A percentile compares a stretch with the other conserved stretches of the same genome.
Evolutionary conservation across 805 yeast genomes (phyloP).

Genomic region (Monosporozyma servazzii): DNA sequence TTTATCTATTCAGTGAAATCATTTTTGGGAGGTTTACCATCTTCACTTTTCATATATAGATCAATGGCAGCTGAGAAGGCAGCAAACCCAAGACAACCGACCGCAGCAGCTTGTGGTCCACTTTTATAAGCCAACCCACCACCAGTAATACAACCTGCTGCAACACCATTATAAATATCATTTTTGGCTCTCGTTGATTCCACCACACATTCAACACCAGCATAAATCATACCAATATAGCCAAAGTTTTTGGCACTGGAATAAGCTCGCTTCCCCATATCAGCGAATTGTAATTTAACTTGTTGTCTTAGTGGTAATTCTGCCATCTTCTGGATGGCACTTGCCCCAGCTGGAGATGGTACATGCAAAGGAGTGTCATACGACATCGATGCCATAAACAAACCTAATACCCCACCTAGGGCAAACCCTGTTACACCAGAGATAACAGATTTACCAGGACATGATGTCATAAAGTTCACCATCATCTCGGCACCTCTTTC

Average conservation of each 20-base stretch:
- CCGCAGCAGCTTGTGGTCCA: slow-evolving; percentile 84
- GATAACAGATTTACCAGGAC: slow-evolving; percentile 89
- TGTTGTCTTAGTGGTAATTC: slow-evolving; percentile 90
- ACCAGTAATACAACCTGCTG: slow-evolving; percentile 94
- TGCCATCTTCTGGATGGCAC: slow-evolving; percentile 45
- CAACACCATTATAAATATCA: slow-evolving; percentile 83
- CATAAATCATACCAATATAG: slow-evolving; percentile 78
- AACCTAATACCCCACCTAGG: slow-evolving; percentile 90
- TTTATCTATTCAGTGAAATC: slow-evolving; percentile 60
- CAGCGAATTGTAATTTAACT: slow-evolving; percentile 80
- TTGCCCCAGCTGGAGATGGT: slow-evolving; percentile 18
- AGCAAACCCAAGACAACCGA: slow-evolving; percentile 97
- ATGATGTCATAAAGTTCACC: slow-evolving; percentile 78
- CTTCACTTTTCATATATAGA: slow-evolving; percentile 74
- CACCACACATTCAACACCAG: slow-evolving; percentile 86
- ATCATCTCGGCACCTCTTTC: slow-evolving; percentile 79
- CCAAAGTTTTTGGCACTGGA: slow-evolving; percentile 91
- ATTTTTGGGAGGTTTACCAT: slow-evolving; percentile 72
- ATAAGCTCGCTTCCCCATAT: slow-evolving; percentile 86
- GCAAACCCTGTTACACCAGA: slow-evolving; percentile 92
- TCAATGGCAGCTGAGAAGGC: slow-evolving; percentile 88
- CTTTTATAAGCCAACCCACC: slow-evolving; percentile 88
- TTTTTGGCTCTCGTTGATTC: slow-evolving; percentile 83
- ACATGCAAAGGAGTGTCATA: slow-evolving; percentile 36
- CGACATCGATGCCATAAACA: slow-evolving; percentile 71